Base-by-base conservation (phyloP, 352 stramenopile genomes). In the Sclerospora graminicola region DNA sequence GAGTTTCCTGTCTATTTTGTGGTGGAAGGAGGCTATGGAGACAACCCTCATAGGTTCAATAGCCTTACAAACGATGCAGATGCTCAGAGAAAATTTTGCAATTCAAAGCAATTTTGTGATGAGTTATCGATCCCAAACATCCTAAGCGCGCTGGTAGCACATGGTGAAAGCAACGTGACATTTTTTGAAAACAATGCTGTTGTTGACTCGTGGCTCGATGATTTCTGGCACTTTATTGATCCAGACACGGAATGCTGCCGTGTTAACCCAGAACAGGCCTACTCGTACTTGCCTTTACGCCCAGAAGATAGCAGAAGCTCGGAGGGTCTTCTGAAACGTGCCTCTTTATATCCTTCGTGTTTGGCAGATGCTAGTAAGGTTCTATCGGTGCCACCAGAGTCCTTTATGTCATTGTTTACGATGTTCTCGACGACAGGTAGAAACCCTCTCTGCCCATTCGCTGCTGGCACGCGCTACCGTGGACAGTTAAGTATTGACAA, bases 161-260 rank as follows among this genome's bases (percentile, higher is more conserved):
- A 65, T 21, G 45, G 33, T 4, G 44, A 65, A n/a, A 53, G 49
- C 9, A 60, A 54, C 26, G 41, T 75, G 7, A 73, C 71, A 13
- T 74, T 66, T 45, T 64, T 85, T 29, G 70, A 65, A 37, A 51
- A 61, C 2, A 58, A 57, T 14, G 26, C 23, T 16, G 50, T 73
- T 21, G 66, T 75, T 48, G 63, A 62, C 21, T 89, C 77, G 26
- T 89, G 77, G 77, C 52, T 87, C 14, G 77, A 89, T 53, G 66
- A 86, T 42, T 84, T 86, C 52, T 87, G 74, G 74, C 30, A 49
- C 5, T 89, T 87, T 54, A 51, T 76, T 28, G 63, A 69, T 9
- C 57, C 72, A 8, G 60, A 75, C 23, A 81, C 35, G 27, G 77
- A 84, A 47, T 89, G 77, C 44, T 89, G 77, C 28, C 70, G 69